Evolutionary conservation across 2,329 filamentous ascomycete species (phyloP), one percentile per base, ranked within the genome.

Genomic region (Aspergillus sp.): DNA sequence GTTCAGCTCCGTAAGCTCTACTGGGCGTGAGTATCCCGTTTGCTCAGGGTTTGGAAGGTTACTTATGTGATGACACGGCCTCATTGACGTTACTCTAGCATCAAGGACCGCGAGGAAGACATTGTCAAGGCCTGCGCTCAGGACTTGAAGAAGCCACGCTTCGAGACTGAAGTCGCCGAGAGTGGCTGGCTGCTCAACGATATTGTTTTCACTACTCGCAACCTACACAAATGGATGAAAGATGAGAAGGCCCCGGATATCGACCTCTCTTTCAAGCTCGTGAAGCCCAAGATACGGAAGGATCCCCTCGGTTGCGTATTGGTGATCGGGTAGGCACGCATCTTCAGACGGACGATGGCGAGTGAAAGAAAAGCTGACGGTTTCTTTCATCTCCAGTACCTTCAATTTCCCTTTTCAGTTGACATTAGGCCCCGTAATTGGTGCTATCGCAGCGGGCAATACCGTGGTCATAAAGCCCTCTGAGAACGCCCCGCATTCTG

Each of bases 351-450:
- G 11, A 43, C 21, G 23, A 25, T 25, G 23, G 9, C 23, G 23
- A 25, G 23, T 11, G 19, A 13, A 52, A 54, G 54, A 20, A 46
- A 52, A 53, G 54, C 46, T 19, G 7, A 3, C 11, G n/a, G 5
- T 11, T 2, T 25, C 23, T 25, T 7, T 25, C 23, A 7, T 25
- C 23, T 13, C 46, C 53, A 85, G 84, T 52, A 86, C 94, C 41
- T 97, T 90, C 83, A 99, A 99, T 78, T 96, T 92, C 71, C 94
- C 94, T 47, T 78, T 96, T 70, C 87, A 92, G 73, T 81, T 97
- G 41, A 85, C 86, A 34, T 69, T 97, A 38, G 82, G 84, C 1
- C 91, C 93, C 1, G 73, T 96, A 55, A 83, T 96, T 57, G 94
- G 93, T 53, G 94, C 93, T 64, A 96, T 99, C 63, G 86, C 89